A percentile compares a stretch with the other conserved stretches of the same genome.
Conservation (phyloP, 805 yeast species). For the Wickerhamomyces sydowiorum region DNA sequence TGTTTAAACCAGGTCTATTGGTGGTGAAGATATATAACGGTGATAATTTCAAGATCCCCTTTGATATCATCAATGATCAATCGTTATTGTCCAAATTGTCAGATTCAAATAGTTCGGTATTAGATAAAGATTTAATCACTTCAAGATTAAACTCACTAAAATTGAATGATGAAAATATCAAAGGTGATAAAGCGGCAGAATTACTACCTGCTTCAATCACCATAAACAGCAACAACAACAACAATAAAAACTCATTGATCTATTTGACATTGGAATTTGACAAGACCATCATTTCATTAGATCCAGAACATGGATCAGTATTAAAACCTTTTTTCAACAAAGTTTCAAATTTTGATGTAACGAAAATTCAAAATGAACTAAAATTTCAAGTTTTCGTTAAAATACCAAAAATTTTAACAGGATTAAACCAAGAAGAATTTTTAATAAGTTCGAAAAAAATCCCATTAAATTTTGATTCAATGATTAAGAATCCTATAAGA, state of each 20-base stretch:
- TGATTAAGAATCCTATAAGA: constrained; percentile 45
- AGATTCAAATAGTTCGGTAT: constrained; percentile 38
- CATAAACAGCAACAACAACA: constrained; percentile 49
- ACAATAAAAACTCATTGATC: constrained; percentile 58
- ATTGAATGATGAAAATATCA: constrained; percentile 24
- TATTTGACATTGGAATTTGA: constrained; percentile 91
- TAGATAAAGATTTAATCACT: constrained; percentile 14
- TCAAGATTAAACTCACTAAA: constrained; percentile 14
- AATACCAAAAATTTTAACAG: constrained; percentile 60
- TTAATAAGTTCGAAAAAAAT: constrained; percentile 63
- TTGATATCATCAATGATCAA: constrained; percentile 59
- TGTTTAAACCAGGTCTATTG: constrained; percentile 59
- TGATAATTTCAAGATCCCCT: constrained; percentile 62
- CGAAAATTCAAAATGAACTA: constrained; percentile 53
- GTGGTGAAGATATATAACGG: constrained; percentile 75
- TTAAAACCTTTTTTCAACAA: constrained; percentile 79
- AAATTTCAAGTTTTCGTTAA: constrained; percentile 75
- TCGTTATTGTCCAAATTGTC: constrained; percentile 61
- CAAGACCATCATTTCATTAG: constrained; percentile 84
- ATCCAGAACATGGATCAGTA: constrained; percentile 80
- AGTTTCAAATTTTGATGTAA: constrained; percentile 87
- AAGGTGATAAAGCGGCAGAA: constrained; percentile 19
- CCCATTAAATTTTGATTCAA: constrained; percentile 35
- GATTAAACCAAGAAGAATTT: constrained; percentile 45
- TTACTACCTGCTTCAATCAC: constrained; percentile 49